phyloP scores from a whole-genome alignment of 805 yeast genomes.

The Saccharomycopsis microspora region DNA sequence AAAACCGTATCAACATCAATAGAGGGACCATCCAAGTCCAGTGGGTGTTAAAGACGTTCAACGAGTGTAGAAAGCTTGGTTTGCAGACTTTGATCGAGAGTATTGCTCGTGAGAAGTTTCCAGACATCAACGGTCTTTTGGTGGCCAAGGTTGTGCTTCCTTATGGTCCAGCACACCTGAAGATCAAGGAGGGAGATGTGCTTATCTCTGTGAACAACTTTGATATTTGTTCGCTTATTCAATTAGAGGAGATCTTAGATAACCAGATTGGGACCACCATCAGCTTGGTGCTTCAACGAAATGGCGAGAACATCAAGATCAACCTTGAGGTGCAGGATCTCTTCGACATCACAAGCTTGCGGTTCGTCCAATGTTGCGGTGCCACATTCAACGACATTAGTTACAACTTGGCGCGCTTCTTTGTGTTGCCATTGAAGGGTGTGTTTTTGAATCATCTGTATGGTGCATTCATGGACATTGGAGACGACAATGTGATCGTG shows the following conservation, averaged over 20 bases:
- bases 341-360: constrained; percentile 15
- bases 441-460: constrained; percentile 15
- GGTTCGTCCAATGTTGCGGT: constrained; percentile 15
- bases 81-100: constrained; percentile 17
- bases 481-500: constrained; percentile 16
- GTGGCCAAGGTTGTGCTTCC: constrained; percentile 17
- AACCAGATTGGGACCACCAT: constrained; percentile 13
- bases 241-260: constrained; percentile 17
- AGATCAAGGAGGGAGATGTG: constrained; percentile 17
- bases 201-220: constrained; percentile 17
- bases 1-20: constrained; percentile 15
- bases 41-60: constrained; percentile 17
- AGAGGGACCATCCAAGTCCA: constrained; percentile 18
- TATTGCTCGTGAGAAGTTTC: constrained; percentile 17
- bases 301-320: constrained; percentile 17
- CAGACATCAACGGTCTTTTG: constrained; percentile 17
- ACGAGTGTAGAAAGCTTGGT: constrained; percentile 17
- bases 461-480: constrained; percentile 17
- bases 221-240: constrained; percentile 17
- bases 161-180: constrained; percentile 16
- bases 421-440: constrained; percentile 16
- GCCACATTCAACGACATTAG: constrained; percentile 17
- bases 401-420: constrained; percentile 17
- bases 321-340: constrained; percentile 15
- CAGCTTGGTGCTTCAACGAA: constrained; percentile 16